A percentile compares a stretch with the other conserved stretches of the same genome.
Evolutionary conservation across 345 rosid species (phyloP).

Genomic region (Eucalyptus dawsonii): DNA sequence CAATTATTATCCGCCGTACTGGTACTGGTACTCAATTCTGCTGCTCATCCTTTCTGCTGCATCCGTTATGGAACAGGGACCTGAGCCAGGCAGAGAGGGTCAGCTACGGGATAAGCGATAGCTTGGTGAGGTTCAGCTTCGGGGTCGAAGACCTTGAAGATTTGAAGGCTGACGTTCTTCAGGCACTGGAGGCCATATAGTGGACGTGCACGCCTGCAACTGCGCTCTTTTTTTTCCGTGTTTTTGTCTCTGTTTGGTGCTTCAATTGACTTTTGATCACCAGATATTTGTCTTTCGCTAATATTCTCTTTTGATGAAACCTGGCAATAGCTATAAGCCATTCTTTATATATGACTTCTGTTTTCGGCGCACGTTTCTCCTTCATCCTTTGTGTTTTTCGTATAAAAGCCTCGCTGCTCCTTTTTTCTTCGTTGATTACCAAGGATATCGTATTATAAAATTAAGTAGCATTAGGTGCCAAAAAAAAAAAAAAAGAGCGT

Average conservation of each 20-base stretch:
- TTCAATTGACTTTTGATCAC: conserved; percentile 1
- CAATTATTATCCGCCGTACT: background rate
- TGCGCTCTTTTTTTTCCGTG: background rate
- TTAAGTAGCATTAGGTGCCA: background rate
- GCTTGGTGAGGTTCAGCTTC: conserved; percentile 88
- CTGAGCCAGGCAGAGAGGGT: conserved; percentile 62
- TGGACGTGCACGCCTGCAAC: background rate
- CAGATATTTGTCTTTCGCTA: background rate
- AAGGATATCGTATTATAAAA: background rate
- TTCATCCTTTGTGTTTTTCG: background rate
- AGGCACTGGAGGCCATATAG: conserved; percentile 66
- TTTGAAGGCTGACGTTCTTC: conserved; percentile 76
- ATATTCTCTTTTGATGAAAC: background rate
- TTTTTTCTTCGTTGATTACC: background rate
- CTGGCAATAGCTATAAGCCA: background rate
- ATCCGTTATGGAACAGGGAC: conserved; percentile 44
- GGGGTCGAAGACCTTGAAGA: conserved; percentile 94
- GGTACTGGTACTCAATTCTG: background rate
- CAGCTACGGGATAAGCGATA: conserved; percentile 77
- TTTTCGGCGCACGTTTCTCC: background rate
- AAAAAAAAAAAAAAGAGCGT: background rate
- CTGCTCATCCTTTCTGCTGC: background rate
- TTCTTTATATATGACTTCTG: background rate
- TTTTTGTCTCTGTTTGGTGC: background rate
- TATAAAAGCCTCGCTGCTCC: background rate